phyloP scores from a whole-genome alignment of 371 early-diverging fungal species.

The Mucor lusitanicus region DNA sequence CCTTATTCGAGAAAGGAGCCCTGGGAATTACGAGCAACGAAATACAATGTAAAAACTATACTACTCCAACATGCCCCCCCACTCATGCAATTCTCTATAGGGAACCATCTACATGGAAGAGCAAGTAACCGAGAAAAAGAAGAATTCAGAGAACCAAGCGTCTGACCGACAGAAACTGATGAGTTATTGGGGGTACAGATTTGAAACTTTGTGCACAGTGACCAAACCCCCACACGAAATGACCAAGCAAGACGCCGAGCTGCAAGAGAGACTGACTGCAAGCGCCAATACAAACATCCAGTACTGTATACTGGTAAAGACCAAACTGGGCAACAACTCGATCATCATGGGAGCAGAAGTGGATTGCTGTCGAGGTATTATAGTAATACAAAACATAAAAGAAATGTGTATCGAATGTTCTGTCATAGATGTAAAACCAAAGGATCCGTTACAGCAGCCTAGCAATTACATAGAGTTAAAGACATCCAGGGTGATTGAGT shows the following conservation, averaged over 20 bases:
- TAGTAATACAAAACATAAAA: not conserved
- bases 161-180: slow-evolving; percentile 65
- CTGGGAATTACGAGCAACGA: slow-evolving; percentile 82
- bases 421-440: slow-evolving; percentile 39
- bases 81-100: slow-evolving; percentile 19
- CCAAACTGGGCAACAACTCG: slow-evolving; percentile 68
- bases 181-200: slow-evolving; percentile 80
- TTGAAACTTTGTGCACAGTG: slow-evolving; percentile 68
- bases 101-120: slow-evolving; percentile 80
- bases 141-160: slow-evolving; percentile 31
- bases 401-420: not conserved
- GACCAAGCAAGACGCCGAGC: slow-evolving; percentile 35
- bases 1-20: slow-evolving; percentile 76
- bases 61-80: no score
- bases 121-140: slow-evolving; percentile 57
- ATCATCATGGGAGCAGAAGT: slow-evolving; percentile 92
- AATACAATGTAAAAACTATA: slow-evolving; percentile 59
- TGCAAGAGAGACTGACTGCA: slow-evolving; percentile 38
- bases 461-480: slow-evolving; percentile 85
- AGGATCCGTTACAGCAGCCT: slow-evolving; percentile 39
- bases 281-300: slow-evolving; percentile 83
- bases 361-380: slow-evolving; percentile 79
- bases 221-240: slow-evolving; percentile 50
- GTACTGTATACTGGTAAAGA: slow-evolving; percentile 85
- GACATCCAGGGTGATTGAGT: slow-evolving; percentile 73